These are phyloP conservation scores for Aspergillus bombycis DNA, from an alignment of 2,329 filamentous ascomycete genomes.

Conservation along the genomic window DNA sequence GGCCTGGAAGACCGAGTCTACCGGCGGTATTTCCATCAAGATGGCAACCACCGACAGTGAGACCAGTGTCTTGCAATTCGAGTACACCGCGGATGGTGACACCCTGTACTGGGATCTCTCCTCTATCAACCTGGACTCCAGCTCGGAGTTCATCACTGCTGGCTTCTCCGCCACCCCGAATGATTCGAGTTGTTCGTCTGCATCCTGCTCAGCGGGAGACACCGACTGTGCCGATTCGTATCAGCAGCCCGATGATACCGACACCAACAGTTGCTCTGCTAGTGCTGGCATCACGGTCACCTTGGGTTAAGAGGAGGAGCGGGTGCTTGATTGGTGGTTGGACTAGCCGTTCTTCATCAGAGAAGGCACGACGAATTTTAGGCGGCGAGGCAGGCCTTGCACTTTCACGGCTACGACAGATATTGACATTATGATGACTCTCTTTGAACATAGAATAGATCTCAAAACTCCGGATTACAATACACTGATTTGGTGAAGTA, in stretches of 20 bases:
- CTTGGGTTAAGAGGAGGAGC: slow-evolving; percentile 20
- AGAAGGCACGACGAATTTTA: not conserved
- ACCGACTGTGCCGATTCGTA: slow-evolving; percentile 30
- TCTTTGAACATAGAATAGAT: not conserved
- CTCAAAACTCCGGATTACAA: not conserved
- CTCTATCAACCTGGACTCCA: slow-evolving; percentile 29
- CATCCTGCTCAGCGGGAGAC: slow-evolving; percentile 31
- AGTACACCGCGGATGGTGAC: slow-evolving; percentile 33
- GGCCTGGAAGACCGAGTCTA: slow-evolving; percentile 33
- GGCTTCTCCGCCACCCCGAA: slow-evolving; percentile 33
- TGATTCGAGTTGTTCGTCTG: slow-evolving; percentile 25
- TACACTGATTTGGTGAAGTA: not conserved
- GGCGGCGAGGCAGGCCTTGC: not conserved
- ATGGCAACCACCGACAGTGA: slow-evolving; percentile 25
- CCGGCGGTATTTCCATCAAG: slow-evolving; percentile 39
- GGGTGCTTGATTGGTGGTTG: not conserved
- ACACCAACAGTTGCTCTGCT: slow-evolving; percentile 29
- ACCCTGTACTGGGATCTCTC: slow-evolving; percentile 37
- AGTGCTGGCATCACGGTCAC: slow-evolving; percentile 43
- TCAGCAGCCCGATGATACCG: slow-evolving; percentile 31
- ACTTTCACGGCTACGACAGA: not conserved
- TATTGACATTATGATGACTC: not conserved
- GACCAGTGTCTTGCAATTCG: slow-evolving; percentile 34
- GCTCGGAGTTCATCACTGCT: slow-evolving; percentile 23
- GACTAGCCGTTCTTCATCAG: not conserved